phyloP scores from a whole-genome alignment of 305 asterid genomes.

The Fraxinus dipetala region DNA sequence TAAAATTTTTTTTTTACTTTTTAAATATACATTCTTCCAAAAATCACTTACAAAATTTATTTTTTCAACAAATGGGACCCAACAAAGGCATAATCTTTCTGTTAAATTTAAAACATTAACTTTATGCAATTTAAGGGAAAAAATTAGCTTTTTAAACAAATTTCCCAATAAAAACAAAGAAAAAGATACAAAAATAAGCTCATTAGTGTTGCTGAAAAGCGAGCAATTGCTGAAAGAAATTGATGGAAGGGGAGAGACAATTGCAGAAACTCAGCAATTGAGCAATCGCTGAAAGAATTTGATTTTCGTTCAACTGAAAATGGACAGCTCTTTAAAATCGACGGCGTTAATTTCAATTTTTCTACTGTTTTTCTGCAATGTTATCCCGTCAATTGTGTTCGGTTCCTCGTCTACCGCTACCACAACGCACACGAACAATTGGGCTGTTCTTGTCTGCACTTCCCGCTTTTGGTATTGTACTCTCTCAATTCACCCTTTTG shows the following conservation, averaged over 20 bases:
- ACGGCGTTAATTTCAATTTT: slow-evolving; percentile 25
- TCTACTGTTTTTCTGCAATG: slow-evolving; percentile 30
- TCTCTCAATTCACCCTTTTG: not conserved
- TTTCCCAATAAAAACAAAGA: not conserved
- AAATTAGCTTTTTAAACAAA: not conserved
- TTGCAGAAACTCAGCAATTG: not conserved
- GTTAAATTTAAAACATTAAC: no score
- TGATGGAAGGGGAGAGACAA: not conserved
- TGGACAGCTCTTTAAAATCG: slow-evolving; percentile 30
- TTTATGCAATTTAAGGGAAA: no score
- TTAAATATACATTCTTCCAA: no score
- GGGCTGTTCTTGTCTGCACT: slow-evolving; percentile 95
- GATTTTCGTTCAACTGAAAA: slow-evolving; percentile 7
- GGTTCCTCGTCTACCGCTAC: slow-evolving; percentile 38
- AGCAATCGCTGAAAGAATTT: not conserved
- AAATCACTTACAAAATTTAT: no score
- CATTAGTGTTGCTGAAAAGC: not conserved
- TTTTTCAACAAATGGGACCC: no score
- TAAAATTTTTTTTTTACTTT: no score
- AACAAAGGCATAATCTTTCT: no score
- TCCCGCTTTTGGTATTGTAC: slow-evolving; percentile 81
- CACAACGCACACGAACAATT: slow-evolving; percentile 87
- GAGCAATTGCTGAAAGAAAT: not conserved
- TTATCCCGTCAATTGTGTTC: slow-evolving; percentile 38
- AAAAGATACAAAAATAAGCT: not conserved